phyloP scores from a whole-genome alignment of 805 yeast genomes.

The Kurtzmaniella fragi region DNA sequence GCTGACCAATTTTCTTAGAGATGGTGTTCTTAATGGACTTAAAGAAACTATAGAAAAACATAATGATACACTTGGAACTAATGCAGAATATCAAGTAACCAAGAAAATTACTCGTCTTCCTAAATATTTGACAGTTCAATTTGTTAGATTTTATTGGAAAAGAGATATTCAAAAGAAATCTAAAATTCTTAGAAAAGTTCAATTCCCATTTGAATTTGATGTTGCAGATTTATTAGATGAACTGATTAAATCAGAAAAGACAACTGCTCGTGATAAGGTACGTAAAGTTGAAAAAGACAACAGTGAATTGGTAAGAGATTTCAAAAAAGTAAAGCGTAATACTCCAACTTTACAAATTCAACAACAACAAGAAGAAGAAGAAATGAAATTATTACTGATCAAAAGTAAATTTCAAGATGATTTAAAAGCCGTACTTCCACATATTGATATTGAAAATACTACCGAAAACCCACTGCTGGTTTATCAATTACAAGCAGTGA shows the following conservation, averaged over 20 bases:
- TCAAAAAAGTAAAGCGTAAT: slow-evolving; percentile 53
- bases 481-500: slow-evolving; percentile 75
- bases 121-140: slow-evolving; percentile 81
- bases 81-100: slow-evolving; percentile 64
- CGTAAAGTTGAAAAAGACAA: slow-evolving; percentile 72
- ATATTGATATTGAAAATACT: slow-evolving; percentile 20
- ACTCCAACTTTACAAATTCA: slow-evolving; percentile 37
- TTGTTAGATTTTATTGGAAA: slow-evolving; percentile 95
- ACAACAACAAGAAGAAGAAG: slow-evolving; percentile 53
- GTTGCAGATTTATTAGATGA: slow-evolving; percentile 80
- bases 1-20: slow-evolving; percentile 80
- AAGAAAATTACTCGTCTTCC: slow-evolving; percentile 74
- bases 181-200: slow-evolving; percentile 89
- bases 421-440: slow-evolving; percentile 38
- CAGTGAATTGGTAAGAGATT: slow-evolving; percentile 66
- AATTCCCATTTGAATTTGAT: slow-evolving; percentile 91
- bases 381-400: slow-evolving; percentile 43
- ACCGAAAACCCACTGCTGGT: slow-evolving; percentile 86
- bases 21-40: slow-evolving; percentile 73
- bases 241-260: slow-evolving; percentile 61
- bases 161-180: slow-evolving; percentile 86
- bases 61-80: slow-evolving; percentile 61
- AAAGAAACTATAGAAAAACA: slow-evolving; percentile 74
- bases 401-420: slow-evolving; percentile 48
- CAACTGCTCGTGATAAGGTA: slow-evolving; percentile 69